A percentile compares a stretch with the other conserved stretches of the same genome.
These are phyloP conservation scores for Pythium utonaiense DNA, from an alignment of 352 stramenopile genomes.

Conservation along the genomic window DNA sequence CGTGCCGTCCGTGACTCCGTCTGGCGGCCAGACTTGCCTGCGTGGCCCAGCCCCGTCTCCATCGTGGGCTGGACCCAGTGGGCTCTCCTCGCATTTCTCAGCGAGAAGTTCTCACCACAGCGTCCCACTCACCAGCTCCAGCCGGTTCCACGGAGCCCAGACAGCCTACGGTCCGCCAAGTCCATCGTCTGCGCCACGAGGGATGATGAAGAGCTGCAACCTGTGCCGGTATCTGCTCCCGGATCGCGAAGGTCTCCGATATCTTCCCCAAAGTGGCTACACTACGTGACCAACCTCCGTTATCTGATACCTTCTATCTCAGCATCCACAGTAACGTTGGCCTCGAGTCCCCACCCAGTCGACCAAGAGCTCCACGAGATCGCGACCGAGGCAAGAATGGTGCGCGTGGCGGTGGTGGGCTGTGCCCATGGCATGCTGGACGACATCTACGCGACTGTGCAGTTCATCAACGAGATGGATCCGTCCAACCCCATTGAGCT, in stretches of 20 bases:
- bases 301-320: background rate
- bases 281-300: background rate
- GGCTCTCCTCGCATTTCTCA: background rate
- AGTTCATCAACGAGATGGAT: conserved; percentile 88
- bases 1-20: background rate
- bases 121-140: background rate
- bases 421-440: conserved; percentile 98
- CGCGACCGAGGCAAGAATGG: conserved; percentile 19
- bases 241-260: too few relatives aligned
- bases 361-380: background rate
- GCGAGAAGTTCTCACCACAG: too few relatives aligned
- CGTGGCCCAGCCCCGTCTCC: background rate
- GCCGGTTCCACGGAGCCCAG: background rate
- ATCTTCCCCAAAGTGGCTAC: background rate
- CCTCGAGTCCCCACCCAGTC: background rate
- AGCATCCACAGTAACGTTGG: background rate
- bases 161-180: too few relatives aligned
- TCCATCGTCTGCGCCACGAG: too few relatives aligned
- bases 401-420: conserved; percentile 93
- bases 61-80: background rate
- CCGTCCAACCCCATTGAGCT: conserved; percentile 86
- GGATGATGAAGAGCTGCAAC: too few relatives aligned
- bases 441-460: conserved; percentile 95
- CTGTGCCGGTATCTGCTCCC: too few relatives aligned
- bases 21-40: too few relatives aligned